Conservation (phyloP, 352 stramenopile genomes). For the Phytophthora pisi region DNA sequence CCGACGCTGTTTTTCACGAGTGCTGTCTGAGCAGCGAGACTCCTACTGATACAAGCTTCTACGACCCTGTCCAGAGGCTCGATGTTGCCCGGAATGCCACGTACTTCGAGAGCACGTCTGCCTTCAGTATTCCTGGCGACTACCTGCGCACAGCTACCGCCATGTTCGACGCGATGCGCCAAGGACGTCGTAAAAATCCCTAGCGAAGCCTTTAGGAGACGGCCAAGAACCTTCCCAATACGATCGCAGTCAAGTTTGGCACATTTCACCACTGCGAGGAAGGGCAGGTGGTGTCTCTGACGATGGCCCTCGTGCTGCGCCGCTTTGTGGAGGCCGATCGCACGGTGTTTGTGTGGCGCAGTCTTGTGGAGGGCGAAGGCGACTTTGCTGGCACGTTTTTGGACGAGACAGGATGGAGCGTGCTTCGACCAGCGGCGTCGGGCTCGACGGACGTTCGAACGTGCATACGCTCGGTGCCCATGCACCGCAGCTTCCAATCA, state of each 20-base stretch:
- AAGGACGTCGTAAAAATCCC: constrained; percentile 8
- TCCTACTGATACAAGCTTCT: constrained; percentile 8
- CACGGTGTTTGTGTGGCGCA: constrained; percentile 24
- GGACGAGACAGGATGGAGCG: constrained; percentile 19
- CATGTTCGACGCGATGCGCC: constrained; percentile 20
- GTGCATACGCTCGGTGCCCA: constrained; percentile 10
- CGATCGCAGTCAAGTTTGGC: constrained; percentile 24
- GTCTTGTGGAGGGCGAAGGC: constrained; percentile 15
- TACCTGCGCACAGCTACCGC: constrained; percentile 11
- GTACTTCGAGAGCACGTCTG: constrained; percentile 21
- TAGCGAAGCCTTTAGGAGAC: constrained; percentile 5
- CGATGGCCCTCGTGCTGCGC: constrained; percentile 1
- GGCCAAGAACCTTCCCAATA: not conserved
- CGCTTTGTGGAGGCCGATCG: constrained; percentile 16
- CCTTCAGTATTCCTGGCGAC: constrained; percentile 11
- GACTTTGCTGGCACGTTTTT: constrained; percentile 14
- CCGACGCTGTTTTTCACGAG: constrained; percentile 8
- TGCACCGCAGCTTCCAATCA: not conserved
- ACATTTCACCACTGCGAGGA: constrained; percentile 10
- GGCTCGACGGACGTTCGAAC: constrained; percentile 16
- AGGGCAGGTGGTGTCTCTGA: constrained; percentile 2
- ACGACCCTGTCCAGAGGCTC: constrained; percentile 9
- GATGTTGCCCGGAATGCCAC: constrained; percentile 2
- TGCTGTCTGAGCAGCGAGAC: constrained; percentile 1
- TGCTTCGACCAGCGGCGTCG: constrained; percentile 3